Conservation (phyloP, 2,329 filamentous ascomycete species). For the Apiospora rasikravindrae region DNA sequence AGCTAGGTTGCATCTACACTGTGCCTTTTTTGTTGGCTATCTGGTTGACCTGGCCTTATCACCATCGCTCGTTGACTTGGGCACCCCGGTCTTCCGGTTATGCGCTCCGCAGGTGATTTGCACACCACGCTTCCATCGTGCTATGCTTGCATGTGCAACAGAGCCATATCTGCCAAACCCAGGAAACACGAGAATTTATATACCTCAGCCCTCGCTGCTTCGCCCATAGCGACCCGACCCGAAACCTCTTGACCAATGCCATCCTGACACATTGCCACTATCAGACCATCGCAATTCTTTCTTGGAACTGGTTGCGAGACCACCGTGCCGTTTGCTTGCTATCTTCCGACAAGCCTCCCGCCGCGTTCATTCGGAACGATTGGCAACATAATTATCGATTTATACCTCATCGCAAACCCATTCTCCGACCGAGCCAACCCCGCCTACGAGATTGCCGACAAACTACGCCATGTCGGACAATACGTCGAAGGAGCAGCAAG, state of each 20-base stretch:
- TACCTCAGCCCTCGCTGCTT: not conserved
- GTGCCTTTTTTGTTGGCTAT: not conserved
- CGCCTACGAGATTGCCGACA: not conserved
- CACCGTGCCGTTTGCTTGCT: not conserved
- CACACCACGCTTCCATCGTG: conserved; percentile 8
- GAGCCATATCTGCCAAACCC: not conserved
- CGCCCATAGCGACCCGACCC: not conserved
- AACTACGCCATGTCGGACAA: conserved; percentile 24
- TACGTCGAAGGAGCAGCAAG: conserved; percentile 23
- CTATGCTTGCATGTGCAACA: conserved; percentile 7
- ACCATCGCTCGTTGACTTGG: conserved; percentile 3
- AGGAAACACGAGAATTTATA: conserved; percentile 1
- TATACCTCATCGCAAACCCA: not conserved
- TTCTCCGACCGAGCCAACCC: not conserved
- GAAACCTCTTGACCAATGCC: not conserved
- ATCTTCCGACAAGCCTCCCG: not conserved
- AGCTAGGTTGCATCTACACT: not conserved
- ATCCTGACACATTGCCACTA: not conserved
- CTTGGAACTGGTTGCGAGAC: conserved; percentile 2
- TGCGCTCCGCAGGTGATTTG: conserved; percentile 14
- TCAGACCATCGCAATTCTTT: not conserved
- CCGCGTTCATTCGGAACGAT: not conserved
- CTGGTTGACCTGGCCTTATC: not conserved
- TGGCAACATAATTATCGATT: not conserved
- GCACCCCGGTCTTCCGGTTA: conserved; percentile 1